Evolutionary conservation across 805 yeast genomes (phyloP), one percentile per base, ranked within the genome.

Genomic region (Sungouiella blattae): DNA sequence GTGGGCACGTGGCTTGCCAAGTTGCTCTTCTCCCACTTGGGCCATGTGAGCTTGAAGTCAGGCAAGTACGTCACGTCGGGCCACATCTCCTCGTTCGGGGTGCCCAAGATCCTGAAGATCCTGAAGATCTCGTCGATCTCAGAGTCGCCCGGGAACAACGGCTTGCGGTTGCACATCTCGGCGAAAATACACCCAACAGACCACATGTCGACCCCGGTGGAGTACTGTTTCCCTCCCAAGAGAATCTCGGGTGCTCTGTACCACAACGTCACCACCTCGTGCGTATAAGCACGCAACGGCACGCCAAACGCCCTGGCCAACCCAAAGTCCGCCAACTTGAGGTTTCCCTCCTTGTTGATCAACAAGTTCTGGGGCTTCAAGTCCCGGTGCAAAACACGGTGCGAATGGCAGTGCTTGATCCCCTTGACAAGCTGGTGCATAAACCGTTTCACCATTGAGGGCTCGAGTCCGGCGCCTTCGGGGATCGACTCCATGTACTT

Each of bases 191-290:
- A 89, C 11, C 98, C 98, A 42, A 91, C 85, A 8, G 96, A 87
- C 98, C 98, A 93, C 84, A 93, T 88, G 60, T 93, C 98, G 34
- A 93, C 96, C 13, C 98, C 97, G 0, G 98, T 93, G 23, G 96
- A 87, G 61, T 93, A 93, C 54, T 93, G 97, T 49, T 94, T 86
- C 3, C 97, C 96, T 11, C 98, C 98, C 46, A 93, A 75, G 41
- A 93, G 68, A 37, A 93, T 87, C 63, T 93, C 98, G 3, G 98
- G 98, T 0, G 97, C 87, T 47, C 98, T 73, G 60, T 93, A 93
- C 98, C 98, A 93, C 49, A 93, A 68, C 0, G 98, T 93, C 32
- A 93, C 98, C 30, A 93, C 98, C 60, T 93, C 98, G 63, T 93
- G 97, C 9, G 98, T 91, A 56, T 91, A 93, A 1, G 96, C 95